Conservation (phyloP, 768 basidiomycete species). For the Rhizopogon vulgaris region DNA sequence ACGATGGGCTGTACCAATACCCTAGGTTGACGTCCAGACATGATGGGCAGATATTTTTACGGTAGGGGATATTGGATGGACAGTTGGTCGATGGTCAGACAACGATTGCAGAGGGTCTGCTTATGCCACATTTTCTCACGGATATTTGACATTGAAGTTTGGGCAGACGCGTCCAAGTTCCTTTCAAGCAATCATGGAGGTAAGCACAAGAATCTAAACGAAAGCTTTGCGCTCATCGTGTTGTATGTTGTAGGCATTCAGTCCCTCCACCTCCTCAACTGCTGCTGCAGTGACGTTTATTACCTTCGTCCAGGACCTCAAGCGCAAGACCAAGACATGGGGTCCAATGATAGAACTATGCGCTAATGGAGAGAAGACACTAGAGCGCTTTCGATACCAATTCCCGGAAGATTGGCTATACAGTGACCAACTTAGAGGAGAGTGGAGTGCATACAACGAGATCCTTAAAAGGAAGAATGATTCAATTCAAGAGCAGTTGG, state of each 20-base stretch:
- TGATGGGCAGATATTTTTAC: conserved; percentile 33
- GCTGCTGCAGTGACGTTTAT: conserved; percentile 98
- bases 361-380: conserved; percentile 91
- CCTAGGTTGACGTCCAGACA: conserved; percentile 90
- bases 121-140: conserved; percentile 22
- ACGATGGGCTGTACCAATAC: conserved; percentile 99
- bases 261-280: conserved; percentile 85
- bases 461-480: conserved; percentile 97
- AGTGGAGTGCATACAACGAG: conserved; percentile 98
- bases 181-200: conserved; percentile 25
- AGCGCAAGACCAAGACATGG: conserved; percentile 96
- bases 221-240: neutral
- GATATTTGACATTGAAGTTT: neutral
- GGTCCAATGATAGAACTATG: conserved; percentile 94
- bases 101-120: neutral
- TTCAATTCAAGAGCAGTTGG: conserved; percentile 96
- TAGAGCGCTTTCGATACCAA: conserved; percentile 95
- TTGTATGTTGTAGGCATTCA: conserved; percentile 44
- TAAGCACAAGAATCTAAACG: conserved; percentile 2
- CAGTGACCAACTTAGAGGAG: conserved; percentile 93
- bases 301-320: conserved; percentile 98
- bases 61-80: neutral
- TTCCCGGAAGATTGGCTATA: conserved; percentile 98
- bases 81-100: neutral
- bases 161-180: conserved; percentile 11